Conservation (phyloP, 163 green algal species). For the Scenedesmus sp. region DNA sequence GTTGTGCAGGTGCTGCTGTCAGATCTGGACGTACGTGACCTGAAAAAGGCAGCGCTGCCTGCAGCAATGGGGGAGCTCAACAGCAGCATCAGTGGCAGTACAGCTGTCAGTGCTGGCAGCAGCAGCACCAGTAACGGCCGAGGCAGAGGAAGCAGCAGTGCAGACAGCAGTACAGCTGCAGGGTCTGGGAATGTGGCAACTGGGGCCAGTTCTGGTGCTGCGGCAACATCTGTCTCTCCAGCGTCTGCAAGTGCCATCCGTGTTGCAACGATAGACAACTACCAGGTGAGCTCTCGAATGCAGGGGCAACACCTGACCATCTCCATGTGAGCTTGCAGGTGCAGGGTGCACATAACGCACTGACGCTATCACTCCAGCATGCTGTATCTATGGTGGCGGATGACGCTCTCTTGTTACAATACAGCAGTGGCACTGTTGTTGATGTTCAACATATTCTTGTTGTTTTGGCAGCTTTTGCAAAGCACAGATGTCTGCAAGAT, state of each 20-base stretch:
- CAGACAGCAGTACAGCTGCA: background rate
- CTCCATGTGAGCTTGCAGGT: too few relatives aligned
- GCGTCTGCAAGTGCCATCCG: conserved; percentile 55
- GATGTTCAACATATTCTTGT: too few relatives aligned
- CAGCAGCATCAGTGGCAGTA: background rate
- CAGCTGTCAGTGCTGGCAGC: background rate
- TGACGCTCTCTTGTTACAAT: too few relatives aligned
- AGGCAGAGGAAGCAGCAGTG: background rate
- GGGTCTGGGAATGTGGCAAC: background rate
- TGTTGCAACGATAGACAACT: conserved; percentile 86
- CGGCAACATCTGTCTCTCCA: too few relatives aligned
- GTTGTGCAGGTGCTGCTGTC: conserved; percentile 67
- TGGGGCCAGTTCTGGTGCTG: background rate
- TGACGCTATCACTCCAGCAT: too few relatives aligned
- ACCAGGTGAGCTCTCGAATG: conserved; percentile 33
- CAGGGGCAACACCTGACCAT: too few relatives aligned
- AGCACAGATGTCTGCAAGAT: too few relatives aligned
- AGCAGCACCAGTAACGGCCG: conserved; percentile 9
- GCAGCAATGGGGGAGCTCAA: background rate
- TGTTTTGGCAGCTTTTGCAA: too few relatives aligned
- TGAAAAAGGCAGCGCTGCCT: conserved; percentile 34
- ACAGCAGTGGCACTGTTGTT: too few relatives aligned
- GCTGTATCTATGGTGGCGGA: too few relatives aligned
- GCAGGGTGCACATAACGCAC: too few relatives aligned
- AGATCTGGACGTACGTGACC: conserved; percentile 59